Evolutionary conservation across 306 rosid species (phyloP), one percentile per base, ranked within the genome.

Genomic region (Prunus kanzakura): DNA sequence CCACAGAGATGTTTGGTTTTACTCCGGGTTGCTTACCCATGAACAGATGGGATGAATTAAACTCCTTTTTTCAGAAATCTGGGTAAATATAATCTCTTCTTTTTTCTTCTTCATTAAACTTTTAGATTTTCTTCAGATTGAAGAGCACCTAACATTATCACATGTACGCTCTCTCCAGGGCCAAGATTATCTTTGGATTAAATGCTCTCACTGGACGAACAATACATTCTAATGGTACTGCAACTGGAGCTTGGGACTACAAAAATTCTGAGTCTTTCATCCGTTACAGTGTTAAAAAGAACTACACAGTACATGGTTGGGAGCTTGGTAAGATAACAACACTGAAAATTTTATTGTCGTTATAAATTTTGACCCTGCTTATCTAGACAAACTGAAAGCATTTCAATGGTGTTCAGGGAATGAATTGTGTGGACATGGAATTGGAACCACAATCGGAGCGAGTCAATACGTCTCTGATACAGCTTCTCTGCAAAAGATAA

Each of bases 1-100:
- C 85, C 57, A 69, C 79, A 23, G 88, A 63, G 58, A 45, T 88
- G 86, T 89, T 92, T 87, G 87, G 92, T 74, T 92, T 90, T 86
- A 84, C 88, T 71, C 64, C 81, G 41, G 99, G 98, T 8, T 95
- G 99, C 87, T 80, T 95, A 50, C 93, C 97, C 11, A 71, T 85
- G 91, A 30, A 75, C 46, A 92, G 98, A 85, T 95, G 99, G 99
- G 99, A 95, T 88, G 90, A 90, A 80, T 70, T 95, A 15, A 95
- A 89, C 84, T 83, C 82, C 77, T 88, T 95, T 84, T 95, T 95
- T 78, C 60, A 76, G 64, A 85, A 90, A 85, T 65, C 98, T 46
- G 98, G 99, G 97, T 92, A 92, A 85, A 51, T 63, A 49, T 47
- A 54, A 8, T 47, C 49, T 61, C 46, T 16, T 45, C 23, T 25